These are phyloP conservation scores for Suillus ampliporus DNA, from an alignment of 768 basidiomycete genomes.

Conservation along the genomic window DNA sequence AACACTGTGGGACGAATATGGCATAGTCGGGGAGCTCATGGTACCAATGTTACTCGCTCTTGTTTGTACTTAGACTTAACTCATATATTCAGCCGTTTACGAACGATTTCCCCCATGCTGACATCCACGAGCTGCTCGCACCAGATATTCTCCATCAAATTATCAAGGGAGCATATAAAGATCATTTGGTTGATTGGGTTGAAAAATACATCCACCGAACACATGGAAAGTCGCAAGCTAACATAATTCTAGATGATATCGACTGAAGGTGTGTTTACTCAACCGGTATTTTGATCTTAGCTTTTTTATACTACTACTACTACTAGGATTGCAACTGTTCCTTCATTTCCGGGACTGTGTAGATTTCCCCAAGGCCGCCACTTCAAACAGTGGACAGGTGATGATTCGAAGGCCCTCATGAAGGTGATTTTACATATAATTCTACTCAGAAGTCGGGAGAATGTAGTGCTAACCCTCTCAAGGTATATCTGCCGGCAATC, in stretches of 20 bases:
- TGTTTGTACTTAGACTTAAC: slow-evolving; percentile 6
- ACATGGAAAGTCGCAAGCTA: slow-evolving; percentile 5
- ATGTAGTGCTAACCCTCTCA: not conserved
- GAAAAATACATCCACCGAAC: slow-evolving; percentile 8
- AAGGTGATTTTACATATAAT: slow-evolving; percentile 23
- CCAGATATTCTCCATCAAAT: slow-evolving; percentile 42
- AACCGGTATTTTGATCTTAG: slow-evolving; percentile 28
- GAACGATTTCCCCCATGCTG: slow-evolving; percentile 16
- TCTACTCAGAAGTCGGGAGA: not conserved
- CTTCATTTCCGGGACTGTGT: no score
- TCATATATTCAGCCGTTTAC: slow-evolving; percentile 7
- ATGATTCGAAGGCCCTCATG: slow-evolving; percentile 43
- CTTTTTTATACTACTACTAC: no score
- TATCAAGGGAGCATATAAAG: slow-evolving; percentile 19
- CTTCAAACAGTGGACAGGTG: slow-evolving; percentile 48
- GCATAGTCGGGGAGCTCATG: slow-evolving; percentile 38
- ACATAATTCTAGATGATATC: not conserved
- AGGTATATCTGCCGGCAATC: slow-evolving; percentile 40
- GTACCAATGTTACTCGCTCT: slow-evolving; percentile 21
- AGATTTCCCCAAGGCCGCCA: slow-evolving; percentile 39
- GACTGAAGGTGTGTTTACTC: slow-evolving; percentile 5
- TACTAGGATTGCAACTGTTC: no score
- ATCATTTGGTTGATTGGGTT: slow-evolving; percentile 20
- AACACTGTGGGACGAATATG: slow-evolving; percentile 41
- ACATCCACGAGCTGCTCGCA: slow-evolving; percentile 42